These are phyloP conservation scores for Daldinia sp. DNA, from an alignment of 2,329 filamentous ascomycete species.

Conservation along the genomic window DNA sequence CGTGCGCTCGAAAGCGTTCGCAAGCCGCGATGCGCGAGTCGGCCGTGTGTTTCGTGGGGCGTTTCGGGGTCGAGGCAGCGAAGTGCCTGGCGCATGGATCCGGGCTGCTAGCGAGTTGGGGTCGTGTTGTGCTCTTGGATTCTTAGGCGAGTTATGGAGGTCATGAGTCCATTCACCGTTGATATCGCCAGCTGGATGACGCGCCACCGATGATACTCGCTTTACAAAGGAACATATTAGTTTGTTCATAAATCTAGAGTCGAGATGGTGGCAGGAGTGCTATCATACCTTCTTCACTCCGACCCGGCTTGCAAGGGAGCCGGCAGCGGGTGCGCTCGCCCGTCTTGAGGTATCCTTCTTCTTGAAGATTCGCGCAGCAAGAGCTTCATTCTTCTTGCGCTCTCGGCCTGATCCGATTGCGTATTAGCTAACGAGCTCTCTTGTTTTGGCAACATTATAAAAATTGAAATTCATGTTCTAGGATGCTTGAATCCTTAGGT, in stretches of 20 bases:
- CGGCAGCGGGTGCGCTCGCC: conserved; percentile 62
- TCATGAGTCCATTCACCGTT: conserved; percentile 77
- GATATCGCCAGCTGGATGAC: conserved; percentile 61
- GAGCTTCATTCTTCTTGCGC: conserved; percentile 73
- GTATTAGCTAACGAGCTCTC: conserved; percentile 9
- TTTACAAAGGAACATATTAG: conserved; percentile 42
- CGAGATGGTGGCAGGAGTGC: neutral
- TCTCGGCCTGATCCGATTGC: conserved; percentile 60
- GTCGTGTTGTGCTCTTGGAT: conserved; percentile 51
- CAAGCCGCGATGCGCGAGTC: conserved; percentile 53
- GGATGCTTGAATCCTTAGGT: neutral
- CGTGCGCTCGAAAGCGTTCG: conserved; percentile 54
- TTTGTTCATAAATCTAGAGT: neutral
- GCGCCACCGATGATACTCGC: conserved; percentile 46
- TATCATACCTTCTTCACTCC: conserved; percentile 73
- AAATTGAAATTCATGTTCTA: neutral
- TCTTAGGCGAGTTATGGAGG: conserved; percentile 61
- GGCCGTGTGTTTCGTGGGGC: conserved; percentile 40
- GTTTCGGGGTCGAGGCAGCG: conserved; percentile 34
- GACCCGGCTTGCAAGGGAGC: conserved; percentile 74
- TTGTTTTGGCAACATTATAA: neutral
- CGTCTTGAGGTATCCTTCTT: conserved; percentile 62
- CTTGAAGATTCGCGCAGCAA: conserved; percentile 77
- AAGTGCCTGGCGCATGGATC: conserved; percentile 53
- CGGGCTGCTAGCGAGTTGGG: conserved; percentile 57